Evolutionary conservation across 2,329 filamentous ascomycete species (phyloP).

Genomic region (Diplodia corticola): DNA sequence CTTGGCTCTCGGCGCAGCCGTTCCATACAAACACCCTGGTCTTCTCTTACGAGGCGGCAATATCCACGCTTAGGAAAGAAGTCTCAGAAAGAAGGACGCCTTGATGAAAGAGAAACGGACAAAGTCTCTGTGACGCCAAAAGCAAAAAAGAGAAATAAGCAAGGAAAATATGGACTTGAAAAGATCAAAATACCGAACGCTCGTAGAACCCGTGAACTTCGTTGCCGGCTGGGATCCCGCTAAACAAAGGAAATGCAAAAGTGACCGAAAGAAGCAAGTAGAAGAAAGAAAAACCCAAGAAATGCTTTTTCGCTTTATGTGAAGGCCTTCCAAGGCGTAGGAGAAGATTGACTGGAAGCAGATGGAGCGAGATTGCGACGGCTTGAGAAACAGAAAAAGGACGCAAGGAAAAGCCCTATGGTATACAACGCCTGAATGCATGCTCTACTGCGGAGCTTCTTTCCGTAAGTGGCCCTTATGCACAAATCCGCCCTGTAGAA

Average conservation of each 20-base stretch:
- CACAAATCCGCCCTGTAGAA: neutral
- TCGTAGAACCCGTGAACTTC: constrained; percentile 10
- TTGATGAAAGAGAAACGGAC: neutral
- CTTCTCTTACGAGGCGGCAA: neutral
- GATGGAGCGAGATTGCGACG: neutral
- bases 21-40: neutral
- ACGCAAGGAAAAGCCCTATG: constrained; percentile 9
- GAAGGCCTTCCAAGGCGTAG: neutral
- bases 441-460: constrained; percentile 7
- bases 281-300: neutral
- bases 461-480: constrained; percentile 2
- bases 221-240: neutral
- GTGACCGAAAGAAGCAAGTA: neutral
- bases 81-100: neutral
- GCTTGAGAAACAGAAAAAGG: neutral
- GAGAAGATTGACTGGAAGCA: neutral
- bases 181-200: neutral
- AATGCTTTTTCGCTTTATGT: neutral
- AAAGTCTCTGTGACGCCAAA: neutral
- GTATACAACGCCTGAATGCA: constrained; percentile 23
- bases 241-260: neutral
- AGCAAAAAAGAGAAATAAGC: neutral
- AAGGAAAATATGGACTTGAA: neutral
- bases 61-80: neutral
- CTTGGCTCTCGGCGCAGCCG: neutral